These are phyloP conservation scores for Phanerochaete sordida DNA, from an alignment of 768 basidiomycete genomes.

Conservation along the genomic window DNA sequence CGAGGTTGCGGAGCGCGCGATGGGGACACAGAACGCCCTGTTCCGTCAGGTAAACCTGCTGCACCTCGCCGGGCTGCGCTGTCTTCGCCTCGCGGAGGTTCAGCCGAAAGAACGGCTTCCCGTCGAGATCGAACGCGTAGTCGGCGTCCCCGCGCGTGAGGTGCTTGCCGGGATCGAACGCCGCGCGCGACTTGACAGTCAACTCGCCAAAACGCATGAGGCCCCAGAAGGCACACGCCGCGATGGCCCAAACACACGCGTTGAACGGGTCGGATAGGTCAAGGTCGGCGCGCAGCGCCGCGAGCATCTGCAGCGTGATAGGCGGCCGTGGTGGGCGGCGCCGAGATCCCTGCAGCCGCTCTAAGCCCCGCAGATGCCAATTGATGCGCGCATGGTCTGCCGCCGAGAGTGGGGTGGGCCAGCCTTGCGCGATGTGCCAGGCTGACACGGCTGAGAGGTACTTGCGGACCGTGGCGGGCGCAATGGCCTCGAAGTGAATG, in stretches of 20 bases:
- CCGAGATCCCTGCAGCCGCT: slow-evolving; percentile 15
- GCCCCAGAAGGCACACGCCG: slow-evolving; percentile 36
- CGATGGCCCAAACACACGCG: slow-evolving; percentile 37
- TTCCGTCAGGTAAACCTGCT: slow-evolving; percentile 25
- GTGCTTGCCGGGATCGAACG: slow-evolving; percentile 22
- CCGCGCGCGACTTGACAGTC: slow-evolving; percentile 18
- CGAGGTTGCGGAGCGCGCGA: slow-evolving; percentile 29
- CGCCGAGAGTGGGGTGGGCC: slow-evolving; percentile 29
- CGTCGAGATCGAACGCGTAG: slow-evolving; percentile 23
- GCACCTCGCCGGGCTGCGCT: slow-evolving; percentile 28
- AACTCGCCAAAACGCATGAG: slow-evolving; percentile 37
- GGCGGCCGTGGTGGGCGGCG: slow-evolving; percentile 28
- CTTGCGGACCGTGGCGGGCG: slow-evolving; percentile 22
- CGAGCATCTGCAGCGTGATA: slow-evolving; percentile 31
- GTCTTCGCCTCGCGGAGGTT: slow-evolving; percentile 36
- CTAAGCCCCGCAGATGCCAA: slow-evolving; percentile 29
- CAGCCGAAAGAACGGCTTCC: slow-evolving; percentile 25
- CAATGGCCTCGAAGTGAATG: slow-evolving; percentile 30
- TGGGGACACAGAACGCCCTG: slow-evolving; percentile 27
- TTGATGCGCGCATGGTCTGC: slow-evolving; percentile 17
- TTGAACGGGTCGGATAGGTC: slow-evolving; percentile 31
- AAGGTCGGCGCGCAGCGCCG: slow-evolving; percentile 18
- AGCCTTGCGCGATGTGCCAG: slow-evolving; percentile 38
- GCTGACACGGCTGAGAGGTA: slow-evolving; percentile 35
- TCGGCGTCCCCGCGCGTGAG: slow-evolving; percentile 21